Percentiles rank a stretch among this genome's conserved stretches.
Conservation (phyloP, 805 yeast species). For the Spathaspora sp. region DNA sequence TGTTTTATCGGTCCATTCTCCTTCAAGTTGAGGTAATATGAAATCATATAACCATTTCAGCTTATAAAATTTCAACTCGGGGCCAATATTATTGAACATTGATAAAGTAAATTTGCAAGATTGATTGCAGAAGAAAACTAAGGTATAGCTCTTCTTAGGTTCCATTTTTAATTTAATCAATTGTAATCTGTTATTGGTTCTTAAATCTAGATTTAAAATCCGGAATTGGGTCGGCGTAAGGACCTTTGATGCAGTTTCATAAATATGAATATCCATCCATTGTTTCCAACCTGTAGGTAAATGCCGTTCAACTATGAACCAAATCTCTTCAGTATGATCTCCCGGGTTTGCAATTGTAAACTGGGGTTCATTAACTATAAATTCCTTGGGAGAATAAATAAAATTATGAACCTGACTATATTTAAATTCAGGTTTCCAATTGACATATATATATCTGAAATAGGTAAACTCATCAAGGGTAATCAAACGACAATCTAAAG, state of each 20-base stretch:
- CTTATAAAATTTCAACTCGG: conserved; percentile 18
- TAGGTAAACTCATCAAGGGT: conserved; percentile 19
- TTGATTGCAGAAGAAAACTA: conserved; percentile 15
- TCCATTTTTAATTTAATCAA: conserved; percentile 26
- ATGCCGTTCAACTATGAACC: conserved; percentile 52
- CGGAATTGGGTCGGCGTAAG: conserved; percentile 22
- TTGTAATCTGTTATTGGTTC: conserved; percentile 36
- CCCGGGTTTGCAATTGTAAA: conserved; percentile 34
- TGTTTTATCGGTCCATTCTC: conserved; percentile 41
- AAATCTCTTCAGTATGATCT: conserved; percentile 24
- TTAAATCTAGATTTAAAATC: conserved; percentile 15
- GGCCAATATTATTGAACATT: conserved; percentile 23
- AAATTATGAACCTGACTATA: conserved; percentile 22
- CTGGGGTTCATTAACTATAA: conserved; percentile 39
- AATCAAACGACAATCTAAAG: conserved; percentile 13
- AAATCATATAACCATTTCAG: conserved; percentile 24
- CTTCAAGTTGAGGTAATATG: conserved; percentile 21
- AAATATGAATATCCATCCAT: conserved; percentile 12
- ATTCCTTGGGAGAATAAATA: conserved; percentile 9
- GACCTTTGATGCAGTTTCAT: conserved; percentile 23
- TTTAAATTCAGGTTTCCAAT: conserved; percentile 50
- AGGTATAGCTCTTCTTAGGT: conserved; percentile 25
- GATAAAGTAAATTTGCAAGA: conserved; percentile 25
- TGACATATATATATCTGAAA: conserved; percentile 56
- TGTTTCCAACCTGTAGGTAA: conserved; percentile 14